These are phyloP conservation scores for Lentinula guzmanii DNA, from an alignment of 768 basidiomycete species.

Conservation along the genomic window DNA sequence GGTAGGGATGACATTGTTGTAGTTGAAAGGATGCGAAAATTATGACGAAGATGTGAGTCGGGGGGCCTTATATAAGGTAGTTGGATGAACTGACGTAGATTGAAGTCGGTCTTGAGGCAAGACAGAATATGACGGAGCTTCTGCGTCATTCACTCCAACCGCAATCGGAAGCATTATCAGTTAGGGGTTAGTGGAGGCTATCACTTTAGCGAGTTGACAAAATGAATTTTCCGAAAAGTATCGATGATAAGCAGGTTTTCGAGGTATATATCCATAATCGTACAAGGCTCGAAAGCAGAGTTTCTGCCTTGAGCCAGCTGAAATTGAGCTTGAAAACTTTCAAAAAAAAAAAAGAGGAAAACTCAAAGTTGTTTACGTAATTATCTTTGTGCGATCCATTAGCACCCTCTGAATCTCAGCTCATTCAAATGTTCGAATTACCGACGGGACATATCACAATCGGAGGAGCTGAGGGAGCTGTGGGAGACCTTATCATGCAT, in stretches of 20 bases:
- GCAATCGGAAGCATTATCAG: background rate
- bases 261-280: too few species aligned
- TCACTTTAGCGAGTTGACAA: background rate
- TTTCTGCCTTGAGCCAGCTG: too few species aligned
- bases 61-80: background rate
- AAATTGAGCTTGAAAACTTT: too few species aligned
- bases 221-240: background rate
- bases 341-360: too few species aligned
- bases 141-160: background rate
- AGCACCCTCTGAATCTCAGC: too few species aligned
- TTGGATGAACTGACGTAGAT: slow-evolving; percentile 12
- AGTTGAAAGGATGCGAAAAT: background rate
- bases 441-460: background rate
- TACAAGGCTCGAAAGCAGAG: too few species aligned
- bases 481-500: background rate
- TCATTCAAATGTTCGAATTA: background rate
- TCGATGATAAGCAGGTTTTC: too few species aligned
- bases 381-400: background rate
- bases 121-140: background rate
- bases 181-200: background rate
- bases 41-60: background rate
- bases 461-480: background rate
- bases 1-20: background rate
- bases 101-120: background rate
- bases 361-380: background rate